These are phyloP conservation scores for Pythium insidiosum DNA, from an alignment of 352 stramenopile species.

Conservation along the genomic window DNA sequence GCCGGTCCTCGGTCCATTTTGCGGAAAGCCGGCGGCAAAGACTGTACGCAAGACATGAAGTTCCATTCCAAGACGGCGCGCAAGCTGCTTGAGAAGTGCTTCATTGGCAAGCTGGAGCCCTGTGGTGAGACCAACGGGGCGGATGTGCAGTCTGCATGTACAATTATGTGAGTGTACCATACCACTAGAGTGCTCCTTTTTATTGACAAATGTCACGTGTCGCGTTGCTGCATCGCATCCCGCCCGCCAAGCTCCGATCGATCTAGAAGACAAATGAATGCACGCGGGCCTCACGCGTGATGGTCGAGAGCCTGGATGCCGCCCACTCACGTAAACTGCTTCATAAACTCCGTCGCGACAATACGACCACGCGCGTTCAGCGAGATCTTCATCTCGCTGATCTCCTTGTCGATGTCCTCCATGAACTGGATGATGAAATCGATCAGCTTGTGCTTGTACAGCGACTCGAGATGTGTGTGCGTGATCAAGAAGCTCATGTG, in stretches of 20 bases:
- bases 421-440: slow-evolving; percentile 98
- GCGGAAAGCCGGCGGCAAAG: slow-evolving; percentile 63
- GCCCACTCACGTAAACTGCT: slow-evolving; percentile 84
- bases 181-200: too few species aligned
- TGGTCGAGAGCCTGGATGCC: too few species aligned
- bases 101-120: slow-evolving; percentile 63
- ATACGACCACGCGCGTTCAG: slow-evolving; percentile 91
- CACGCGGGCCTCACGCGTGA: too few species aligned
- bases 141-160: slow-evolving; percentile 34
- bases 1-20: slow-evolving; percentile 72
- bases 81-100: slow-evolving; percentile 75
- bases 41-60: slow-evolving; percentile 74
- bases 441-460: slow-evolving; percentile 97
- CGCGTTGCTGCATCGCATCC: too few species aligned
- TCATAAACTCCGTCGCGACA: slow-evolving; percentile 94
- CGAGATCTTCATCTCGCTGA: slow-evolving; percentile 96
- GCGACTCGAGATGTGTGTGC: slow-evolving; percentile 90
- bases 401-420: slow-evolving; percentile 97
- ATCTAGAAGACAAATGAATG: too few species aligned
- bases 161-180: slow-evolving; percentile 47
- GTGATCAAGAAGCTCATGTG: slow-evolving; percentile 95
- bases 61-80: slow-evolving; percentile 75
- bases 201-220: too few species aligned
- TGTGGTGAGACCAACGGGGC: slow-evolving; percentile 36
- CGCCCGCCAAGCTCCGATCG: too few species aligned